Conservation (phyloP, 306 rosid genomes). For the Notholithocarpus densiflorus region DNA sequence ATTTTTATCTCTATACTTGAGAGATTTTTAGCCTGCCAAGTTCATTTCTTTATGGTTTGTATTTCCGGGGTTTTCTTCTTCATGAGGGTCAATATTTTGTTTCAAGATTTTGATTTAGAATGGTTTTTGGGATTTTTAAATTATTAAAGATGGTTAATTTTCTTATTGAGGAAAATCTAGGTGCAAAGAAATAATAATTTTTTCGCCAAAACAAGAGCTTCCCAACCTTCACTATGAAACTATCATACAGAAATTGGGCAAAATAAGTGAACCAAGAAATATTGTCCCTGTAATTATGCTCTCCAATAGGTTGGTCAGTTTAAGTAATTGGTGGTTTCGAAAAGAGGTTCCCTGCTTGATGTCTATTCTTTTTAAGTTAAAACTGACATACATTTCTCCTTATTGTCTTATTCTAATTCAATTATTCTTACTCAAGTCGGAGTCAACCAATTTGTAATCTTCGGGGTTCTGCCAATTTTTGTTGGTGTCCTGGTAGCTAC, state of each 20-base stretch:
- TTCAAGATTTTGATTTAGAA: not conserved
- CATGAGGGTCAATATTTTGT: too few relatives aligned
- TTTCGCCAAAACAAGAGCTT: too few relatives aligned
- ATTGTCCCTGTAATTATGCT: not conserved
- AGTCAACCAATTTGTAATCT: not conserved
- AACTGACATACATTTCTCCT: not conserved
- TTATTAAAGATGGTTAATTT: not conserved
- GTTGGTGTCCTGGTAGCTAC: not conserved
- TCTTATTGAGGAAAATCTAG: not conserved
- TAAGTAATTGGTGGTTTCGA: not conserved
- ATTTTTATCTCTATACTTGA: too few relatives aligned
- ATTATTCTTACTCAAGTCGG: not conserved
- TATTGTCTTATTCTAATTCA: not conserved
- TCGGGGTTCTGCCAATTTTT: not conserved
- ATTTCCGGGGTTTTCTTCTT: too few relatives aligned
- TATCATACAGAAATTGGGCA: not conserved
- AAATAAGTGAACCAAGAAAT: not conserved
- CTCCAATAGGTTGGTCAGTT: not conserved
- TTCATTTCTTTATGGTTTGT: too few relatives aligned
- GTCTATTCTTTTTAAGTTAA: not conserved
- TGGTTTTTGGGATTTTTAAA: not conserved
- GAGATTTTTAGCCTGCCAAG: too few relatives aligned
- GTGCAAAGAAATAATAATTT: not conserved
- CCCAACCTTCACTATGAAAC: too few relatives aligned
- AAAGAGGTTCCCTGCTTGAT: too few relatives aligned